Evolutionary conservation across 371 early-diverging fungal species (phyloP).

Genomic region (Mucor indicus): DNA sequence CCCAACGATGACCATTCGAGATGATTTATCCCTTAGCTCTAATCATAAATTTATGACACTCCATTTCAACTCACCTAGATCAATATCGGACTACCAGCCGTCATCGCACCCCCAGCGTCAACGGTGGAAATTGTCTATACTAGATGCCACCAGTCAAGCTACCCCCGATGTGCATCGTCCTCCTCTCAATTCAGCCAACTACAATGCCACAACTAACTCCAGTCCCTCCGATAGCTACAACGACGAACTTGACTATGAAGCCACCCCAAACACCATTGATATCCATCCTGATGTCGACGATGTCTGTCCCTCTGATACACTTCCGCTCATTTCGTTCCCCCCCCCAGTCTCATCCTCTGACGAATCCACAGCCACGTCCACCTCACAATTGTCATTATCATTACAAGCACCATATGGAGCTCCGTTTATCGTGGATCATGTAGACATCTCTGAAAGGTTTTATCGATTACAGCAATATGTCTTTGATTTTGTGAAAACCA

Average conservation of each 20-base stretch:
- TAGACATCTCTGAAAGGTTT: slow-evolving; percentile 20
- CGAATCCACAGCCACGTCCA: slow-evolving; percentile 8
- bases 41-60: background rate
- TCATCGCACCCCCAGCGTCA: too few relatives aligned
- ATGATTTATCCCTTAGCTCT: background rate
- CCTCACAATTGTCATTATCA: slow-evolving; percentile 11
- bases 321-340: slow-evolving; percentile 7
- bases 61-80: too few relatives aligned
- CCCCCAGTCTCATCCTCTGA: slow-evolving; percentile 5
- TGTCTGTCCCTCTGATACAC: background rate
- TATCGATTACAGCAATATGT: slow-evolving; percentile 21
- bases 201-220: slow-evolving; percentile 3
- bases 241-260: slow-evolving; percentile 3
- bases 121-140: too few relatives aligned
- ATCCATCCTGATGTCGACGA: slow-evolving; percentile 6
- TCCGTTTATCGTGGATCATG: slow-evolving; percentile 12
- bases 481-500: slow-evolving; percentile 7
- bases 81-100: too few relatives aligned
- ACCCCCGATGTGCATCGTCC: too few relatives aligned
- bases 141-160: too few relatives aligned
- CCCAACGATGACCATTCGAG: background rate
- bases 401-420: slow-evolving; percentile 8
- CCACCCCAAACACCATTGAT: too few relatives aligned
- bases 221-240: slow-evolving; percentile 8
- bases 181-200: background rate